A percentile compares a stretch with the other conserved stretches of the same genome.
phyloP scores from a whole-genome alignment of 441 rosid species.

The Bocquillonia castaneifolia region DNA sequence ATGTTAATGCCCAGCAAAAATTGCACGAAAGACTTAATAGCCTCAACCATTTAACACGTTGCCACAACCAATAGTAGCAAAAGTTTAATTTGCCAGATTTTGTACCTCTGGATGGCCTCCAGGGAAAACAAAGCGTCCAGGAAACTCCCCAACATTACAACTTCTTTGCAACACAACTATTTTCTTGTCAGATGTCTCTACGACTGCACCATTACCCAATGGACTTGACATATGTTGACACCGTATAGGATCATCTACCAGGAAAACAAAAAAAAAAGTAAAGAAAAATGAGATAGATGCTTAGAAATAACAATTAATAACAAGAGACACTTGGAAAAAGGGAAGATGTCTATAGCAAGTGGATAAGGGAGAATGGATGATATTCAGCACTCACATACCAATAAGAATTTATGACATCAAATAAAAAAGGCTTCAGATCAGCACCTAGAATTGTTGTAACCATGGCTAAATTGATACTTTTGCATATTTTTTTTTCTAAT shows the following conservation, averaged over 20 bases:
- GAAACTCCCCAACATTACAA: slow-evolving; percentile 85
- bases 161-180: slow-evolving; percentile 69
- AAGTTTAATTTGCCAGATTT: slow-evolving; percentile 11
- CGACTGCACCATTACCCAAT: slow-evolving; percentile 76
- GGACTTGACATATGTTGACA: slow-evolving; percentile 82
- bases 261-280: slow-evolving; percentile 13
- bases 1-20: not conserved
- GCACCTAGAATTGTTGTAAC: not conserved
- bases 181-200: slow-evolving; percentile 72
- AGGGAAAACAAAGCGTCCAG: slow-evolving; percentile 83
- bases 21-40: not conserved
- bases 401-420: not conserved
- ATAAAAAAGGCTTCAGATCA: not conserved
- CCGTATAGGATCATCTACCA: slow-evolving; percentile 49
- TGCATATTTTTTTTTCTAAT: not conserved
- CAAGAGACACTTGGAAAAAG: too few species aligned
- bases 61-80: not conserved
- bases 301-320: too few species aligned
- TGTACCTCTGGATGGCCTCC: slow-evolving; percentile 95
- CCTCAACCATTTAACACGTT: not conserved
- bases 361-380: too few species aligned
- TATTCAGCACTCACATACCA: not conserved
- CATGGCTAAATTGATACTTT: not conserved
- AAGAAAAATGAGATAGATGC: not conserved
- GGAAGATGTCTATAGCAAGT: too few species aligned